Conservation (phyloP, 2,329 filamentous ascomycete species). For the Fusarium temperatum region DNA sequence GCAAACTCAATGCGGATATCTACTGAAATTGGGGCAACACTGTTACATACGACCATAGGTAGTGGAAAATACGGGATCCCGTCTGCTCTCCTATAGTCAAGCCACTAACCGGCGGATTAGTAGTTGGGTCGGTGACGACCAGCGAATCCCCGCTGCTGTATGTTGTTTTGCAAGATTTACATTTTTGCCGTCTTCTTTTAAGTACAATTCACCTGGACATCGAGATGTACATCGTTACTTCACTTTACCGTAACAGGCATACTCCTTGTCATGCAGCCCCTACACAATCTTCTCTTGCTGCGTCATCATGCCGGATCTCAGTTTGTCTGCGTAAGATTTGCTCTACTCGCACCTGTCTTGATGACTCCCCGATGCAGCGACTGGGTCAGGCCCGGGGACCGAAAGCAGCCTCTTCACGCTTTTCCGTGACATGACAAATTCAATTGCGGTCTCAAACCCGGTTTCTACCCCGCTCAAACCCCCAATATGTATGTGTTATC, state of each 20-base stretch:
- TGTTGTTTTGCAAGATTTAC: neutral
- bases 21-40: accelerated
- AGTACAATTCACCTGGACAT: neutral
- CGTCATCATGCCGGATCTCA: neutral
- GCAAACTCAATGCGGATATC: accelerated
- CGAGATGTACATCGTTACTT: neutral
- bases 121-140: neutral
- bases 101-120: neutral
- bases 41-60: neutral
- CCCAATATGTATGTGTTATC: neutral
- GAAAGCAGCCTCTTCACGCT: neutral
- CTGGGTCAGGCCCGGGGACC: neutral
- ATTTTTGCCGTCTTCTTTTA: neutral
- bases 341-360: neutral
- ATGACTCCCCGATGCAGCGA: neutral
- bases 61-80: conserved; percentile 1
- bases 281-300: neutral
- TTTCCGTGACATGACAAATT: neutral
- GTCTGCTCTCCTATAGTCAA: conserved; percentile 1
- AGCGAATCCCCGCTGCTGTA: conserved; percentile 8
- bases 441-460: neutral
- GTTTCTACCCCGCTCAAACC: neutral
- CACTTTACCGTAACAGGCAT: neutral
- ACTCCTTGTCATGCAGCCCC: neutral
- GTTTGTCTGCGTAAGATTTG: neutral